Evolutionary conservation across 139 green algal genomes (phyloP), one percentile per base, ranked within the genome.

Genomic region (Chlorella sp.): DNA sequence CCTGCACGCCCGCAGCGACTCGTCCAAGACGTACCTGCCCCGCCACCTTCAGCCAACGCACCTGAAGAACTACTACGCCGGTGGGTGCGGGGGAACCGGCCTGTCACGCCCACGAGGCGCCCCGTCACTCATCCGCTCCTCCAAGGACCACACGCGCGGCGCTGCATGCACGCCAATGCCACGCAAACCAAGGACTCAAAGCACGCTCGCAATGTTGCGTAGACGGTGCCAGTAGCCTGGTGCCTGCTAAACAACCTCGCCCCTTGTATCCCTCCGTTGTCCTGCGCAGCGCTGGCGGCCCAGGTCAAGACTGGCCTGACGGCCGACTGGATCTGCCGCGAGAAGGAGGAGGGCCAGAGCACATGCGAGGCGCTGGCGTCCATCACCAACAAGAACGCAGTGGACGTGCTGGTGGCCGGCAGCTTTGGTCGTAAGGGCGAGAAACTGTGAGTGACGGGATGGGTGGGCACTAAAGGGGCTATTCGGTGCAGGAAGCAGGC

Each of bases 351-450:
- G 55, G 79, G 72, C 33, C 31, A 62, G 27, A 74, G 55, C 51
- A 88, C 79, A 0, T 88, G 79, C 64, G 30, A 83, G 70, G 36
- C 72, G 22, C 72, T 88, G 30, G 82, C 77, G 10, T 33, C 35
- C 20, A 60, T 88, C 69, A 79, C 77, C 3, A 50, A 83, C 0
- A 70, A 73, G n/a, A 27, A 64, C 1, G 30, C 49, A 1, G 51
- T 76, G 35, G 77, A 84, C 50, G 62, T 88, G 65, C 69, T 88
- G 64, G 79, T 88, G 34, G 32, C 85, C 61, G 83, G 83, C 55
- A 82, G 69, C 35, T 88, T 77, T 66, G 83, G 83, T 2, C 72
- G 79, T 36, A 88, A 88, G 62, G 83, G 83, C 1, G 83, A 84
- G 75, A 80, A 81, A 49, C 61, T 84, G 83, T 88, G 72, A 85